A percentile compares a stretch with the other conserved stretches of the same genome.
These are phyloP conservation scores for Sclerotinia nivalis DNA, from an alignment of 2,329 filamentous ascomycete species.

Conservation along the genomic window DNA sequence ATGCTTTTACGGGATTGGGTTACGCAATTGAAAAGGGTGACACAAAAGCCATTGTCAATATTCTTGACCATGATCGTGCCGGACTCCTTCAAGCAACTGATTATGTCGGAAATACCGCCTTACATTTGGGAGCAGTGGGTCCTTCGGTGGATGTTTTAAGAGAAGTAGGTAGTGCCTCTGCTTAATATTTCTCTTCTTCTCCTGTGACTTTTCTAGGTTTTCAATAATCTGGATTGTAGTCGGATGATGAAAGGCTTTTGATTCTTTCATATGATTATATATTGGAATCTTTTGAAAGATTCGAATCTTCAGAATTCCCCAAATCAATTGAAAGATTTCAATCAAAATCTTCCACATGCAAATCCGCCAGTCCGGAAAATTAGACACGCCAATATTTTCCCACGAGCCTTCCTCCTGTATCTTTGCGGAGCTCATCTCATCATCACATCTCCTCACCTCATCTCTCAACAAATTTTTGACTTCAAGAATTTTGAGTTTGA, in stretches of 20 bases:
- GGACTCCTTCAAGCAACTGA: conserved; percentile 42
- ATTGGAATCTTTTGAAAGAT: neutral
- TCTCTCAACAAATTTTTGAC: neutral
- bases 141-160: conserved; percentile 56
- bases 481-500: no score
- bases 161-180: conserved; percentile 45
- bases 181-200: neutral
- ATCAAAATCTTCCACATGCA: neutral
- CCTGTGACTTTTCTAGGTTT: neutral
- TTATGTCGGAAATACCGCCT: conserved; percentile 44
- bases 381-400: neutral
- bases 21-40: conserved; percentile 64
- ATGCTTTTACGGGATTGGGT: conserved; percentile 59
- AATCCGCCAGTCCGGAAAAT: neutral
- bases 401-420: rapidly evolving
- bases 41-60: conserved; percentile 44
- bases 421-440: no score
- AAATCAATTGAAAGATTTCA: neutral
- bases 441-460: neutral
- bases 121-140: conserved; percentile 45
- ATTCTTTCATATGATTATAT: neutral
- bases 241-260: neutral
- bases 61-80: conserved; percentile 38
- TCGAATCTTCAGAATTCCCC: neutral
- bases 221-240: neutral